phyloP scores from a whole-genome alignment of 1,284 basidiomycete genomes.

The Pseudozyma hubeiensis region DNA sequence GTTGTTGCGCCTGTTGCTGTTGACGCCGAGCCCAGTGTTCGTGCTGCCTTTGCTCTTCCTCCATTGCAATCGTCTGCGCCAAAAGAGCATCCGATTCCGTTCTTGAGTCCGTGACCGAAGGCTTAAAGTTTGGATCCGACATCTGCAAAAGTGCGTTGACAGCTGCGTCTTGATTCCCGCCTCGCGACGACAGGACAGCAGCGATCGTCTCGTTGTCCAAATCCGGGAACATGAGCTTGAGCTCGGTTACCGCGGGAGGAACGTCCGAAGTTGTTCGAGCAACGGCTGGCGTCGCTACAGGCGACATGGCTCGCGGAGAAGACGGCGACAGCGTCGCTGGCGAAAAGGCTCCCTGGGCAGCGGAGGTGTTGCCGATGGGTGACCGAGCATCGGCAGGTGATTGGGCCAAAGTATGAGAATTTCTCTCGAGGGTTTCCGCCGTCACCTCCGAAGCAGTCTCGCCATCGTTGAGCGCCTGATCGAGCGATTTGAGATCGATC shows the following conservation, averaged over 20 bases:
- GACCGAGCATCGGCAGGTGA: slow-evolving; percentile 30
- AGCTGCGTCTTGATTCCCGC: slow-evolving; percentile 54
- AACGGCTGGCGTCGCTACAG: slow-evolving; percentile 7
- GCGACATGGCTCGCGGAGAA: slow-evolving; percentile 47
- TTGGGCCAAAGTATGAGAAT: slow-evolving; percentile 40
- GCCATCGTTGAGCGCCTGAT: slow-evolving; percentile 36
- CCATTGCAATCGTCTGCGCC: slow-evolving; percentile 51
- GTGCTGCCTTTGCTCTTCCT: slow-evolving; percentile 47
- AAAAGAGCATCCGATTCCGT: slow-evolving; percentile 56
- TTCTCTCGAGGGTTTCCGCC: slow-evolving; percentile 27
- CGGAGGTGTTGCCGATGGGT: slow-evolving; percentile 8
- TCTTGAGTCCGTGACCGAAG: slow-evolving; percentile 26
- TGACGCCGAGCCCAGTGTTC: slow-evolving; percentile 17
- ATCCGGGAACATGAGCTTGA: slow-evolving; percentile 60
- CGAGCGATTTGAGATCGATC: slow-evolving; percentile 44
- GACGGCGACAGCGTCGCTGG: slow-evolving; percentile 49
- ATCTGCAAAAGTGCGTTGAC: slow-evolving; percentile 59
- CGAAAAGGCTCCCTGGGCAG: slow-evolving; percentile 24
- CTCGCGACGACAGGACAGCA: slow-evolving; percentile 53
- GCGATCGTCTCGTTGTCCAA: slow-evolving; percentile 57
- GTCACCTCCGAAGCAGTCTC: slow-evolving; percentile 34
- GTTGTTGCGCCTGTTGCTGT: slow-evolving; percentile 37
- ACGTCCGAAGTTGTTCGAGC: slow-evolving; percentile 2
- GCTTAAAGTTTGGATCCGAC: slow-evolving; percentile 58
- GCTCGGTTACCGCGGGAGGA: slow-evolving; percentile 41